Percentiles rank a stretch among this genome's conserved stretches.
Conservation (phyloP, 768 basidiomycete species). For the Rhizopogon roseolus region DNA sequence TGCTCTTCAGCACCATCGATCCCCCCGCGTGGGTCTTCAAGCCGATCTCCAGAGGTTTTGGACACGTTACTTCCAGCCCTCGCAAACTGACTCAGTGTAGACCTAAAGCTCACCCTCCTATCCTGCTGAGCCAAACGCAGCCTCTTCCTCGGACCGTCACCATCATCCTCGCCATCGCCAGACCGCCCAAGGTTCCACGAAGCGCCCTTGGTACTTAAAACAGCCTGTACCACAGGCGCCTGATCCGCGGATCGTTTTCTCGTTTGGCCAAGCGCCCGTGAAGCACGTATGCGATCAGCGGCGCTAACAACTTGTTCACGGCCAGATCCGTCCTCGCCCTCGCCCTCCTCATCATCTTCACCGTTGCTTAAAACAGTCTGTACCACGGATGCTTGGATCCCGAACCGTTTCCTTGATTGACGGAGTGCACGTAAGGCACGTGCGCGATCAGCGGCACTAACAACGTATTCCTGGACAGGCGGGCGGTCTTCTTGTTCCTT, state of each 20-base stretch:
- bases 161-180: background rate
- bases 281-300: background rate
- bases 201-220: constrained; percentile 48
- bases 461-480: background rate
- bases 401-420: background rate
- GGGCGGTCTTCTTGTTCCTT: background rate
- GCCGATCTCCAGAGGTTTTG: constrained; percentile 17
- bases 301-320: background rate
- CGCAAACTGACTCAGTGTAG: constrained; percentile 49
- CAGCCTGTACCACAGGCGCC: constrained; percentile 30
- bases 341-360: background rate
- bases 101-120: constrained; percentile 36
- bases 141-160: constrained; percentile 31
- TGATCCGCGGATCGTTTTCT: constrained; percentile 7
- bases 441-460: background rate
- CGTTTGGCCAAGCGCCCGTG: background rate
- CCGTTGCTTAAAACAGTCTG: constrained; percentile 39
- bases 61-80: constrained; percentile 37
- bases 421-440: background rate
- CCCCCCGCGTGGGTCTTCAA: constrained; percentile 9
- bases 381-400: constrained; percentile 12
- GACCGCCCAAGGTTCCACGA: constrained; percentile 38
- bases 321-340: background rate
- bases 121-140: constrained; percentile 16
- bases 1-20: constrained; percentile 10